A percentile compares a stretch with the other conserved stretches of the same genome.
phyloP scores from a whole-genome alignment of 208 protist genomes.

The Acanthamoeba polyphaga region DNA sequence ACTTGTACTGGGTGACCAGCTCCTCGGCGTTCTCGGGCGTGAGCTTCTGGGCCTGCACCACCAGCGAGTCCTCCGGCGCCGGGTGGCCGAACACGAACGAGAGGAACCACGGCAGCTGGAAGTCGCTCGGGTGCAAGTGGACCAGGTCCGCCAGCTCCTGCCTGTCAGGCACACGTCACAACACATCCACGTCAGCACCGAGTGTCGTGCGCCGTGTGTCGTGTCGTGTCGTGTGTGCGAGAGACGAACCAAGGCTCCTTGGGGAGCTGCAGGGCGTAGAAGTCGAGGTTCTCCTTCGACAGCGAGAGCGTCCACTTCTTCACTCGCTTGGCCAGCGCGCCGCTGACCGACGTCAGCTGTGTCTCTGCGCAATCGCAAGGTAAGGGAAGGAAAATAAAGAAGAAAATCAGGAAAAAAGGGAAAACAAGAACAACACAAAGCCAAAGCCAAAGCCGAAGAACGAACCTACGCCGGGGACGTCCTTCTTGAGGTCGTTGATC shows the following conservation, averaged over 20 bases:
- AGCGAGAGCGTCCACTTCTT: constrained; percentile 32
- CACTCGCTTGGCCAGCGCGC: constrained; percentile 54
- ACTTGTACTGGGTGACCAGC: constrained; percentile 44
- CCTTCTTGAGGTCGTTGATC: constrained; percentile 75
- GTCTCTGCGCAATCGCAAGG: neutral
- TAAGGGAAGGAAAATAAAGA: neutral
- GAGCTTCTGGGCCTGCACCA: constrained; percentile 63
- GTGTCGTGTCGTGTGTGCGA: too few relatives aligned
- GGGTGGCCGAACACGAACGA: constrained; percentile 20
- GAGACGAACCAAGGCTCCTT: constrained; percentile 58
- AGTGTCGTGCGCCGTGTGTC: too few relatives aligned
- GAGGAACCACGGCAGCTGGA: constrained; percentile 64
- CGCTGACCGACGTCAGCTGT: constrained; percentile 53
- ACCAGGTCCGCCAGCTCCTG: constrained; percentile 65
- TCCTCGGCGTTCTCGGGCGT: constrained; percentile 59
- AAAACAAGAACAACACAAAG: neutral
- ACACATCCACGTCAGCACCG: neutral
- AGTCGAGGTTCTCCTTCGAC: constrained; percentile 52
- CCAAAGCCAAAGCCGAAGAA: neutral
- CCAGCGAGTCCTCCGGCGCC: constrained; percentile 27
- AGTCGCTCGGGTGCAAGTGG: constrained; percentile 64
- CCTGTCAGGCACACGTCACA: neutral
- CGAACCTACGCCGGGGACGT: constrained; percentile 43
- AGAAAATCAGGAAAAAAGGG: neutral
- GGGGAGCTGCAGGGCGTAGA: constrained; percentile 62